Evolutionary conservation across 2,329 filamentous ascomycete species (phyloP), one percentile per base, ranked within the genome.

Genomic region (Colletotrichum karsti): DNA sequence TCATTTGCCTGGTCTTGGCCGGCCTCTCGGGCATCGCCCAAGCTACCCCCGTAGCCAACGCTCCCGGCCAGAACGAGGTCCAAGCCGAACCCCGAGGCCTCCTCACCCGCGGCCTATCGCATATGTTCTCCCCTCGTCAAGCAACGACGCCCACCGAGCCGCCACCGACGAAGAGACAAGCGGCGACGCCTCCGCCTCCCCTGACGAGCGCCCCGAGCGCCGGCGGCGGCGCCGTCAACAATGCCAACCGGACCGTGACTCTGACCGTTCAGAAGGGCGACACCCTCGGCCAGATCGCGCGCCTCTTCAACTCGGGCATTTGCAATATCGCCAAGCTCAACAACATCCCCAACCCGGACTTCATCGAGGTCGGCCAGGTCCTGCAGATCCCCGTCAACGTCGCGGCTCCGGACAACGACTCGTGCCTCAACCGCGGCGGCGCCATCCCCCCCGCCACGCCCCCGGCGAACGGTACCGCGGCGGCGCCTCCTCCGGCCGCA

Each of bases 241-340:
- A 63, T 28, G 51, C 59, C 51, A 63, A n/a, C 53, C 64, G 64
- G 42, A 54, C 7, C n/a, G 37, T 67, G 13, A 58, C 42, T 9
- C 18, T 67, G 18, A 46, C 28, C 39, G 53, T 67, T 3, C 20
- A 37, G 5, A 2, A 15, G 22, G 64, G 60, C 15, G 64, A 67
- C 53, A 67, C 64, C 2, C 44, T 67, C 12, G 53, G 60, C 44
- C 60, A 67, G 44, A 20, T 64, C 44, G 53, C 64, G 37, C 53
- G 15, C 3, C 60, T 64, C 7, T 7, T 67, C 12, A 67, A 67
- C 64, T 67, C 64, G 44, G 64, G 64, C 50, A 67, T 67, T 18
- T 67, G 64, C 64, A 28, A 67, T 28, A 67, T 67, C 59, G 64
- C 64, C 22, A 53, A 57, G 37, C 44, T 54, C 44, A 67, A 64